Evolutionary conservation across 106 monocot genomes (phyloP).

Genomic region (Platanthera zijinensis): DNA sequence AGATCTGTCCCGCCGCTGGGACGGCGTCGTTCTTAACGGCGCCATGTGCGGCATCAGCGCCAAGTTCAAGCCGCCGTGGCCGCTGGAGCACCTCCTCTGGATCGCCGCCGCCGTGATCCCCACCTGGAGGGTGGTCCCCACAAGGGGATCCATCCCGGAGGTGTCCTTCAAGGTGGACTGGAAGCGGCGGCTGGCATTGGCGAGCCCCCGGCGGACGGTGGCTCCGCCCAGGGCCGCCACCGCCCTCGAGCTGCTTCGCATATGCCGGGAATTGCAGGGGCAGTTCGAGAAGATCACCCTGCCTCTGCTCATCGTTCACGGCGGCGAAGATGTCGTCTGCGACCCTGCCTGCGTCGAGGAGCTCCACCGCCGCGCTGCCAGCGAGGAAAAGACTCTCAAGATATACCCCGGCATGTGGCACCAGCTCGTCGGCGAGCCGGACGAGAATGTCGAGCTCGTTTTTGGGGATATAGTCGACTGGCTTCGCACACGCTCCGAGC

Average conservation of each 20-base stretch:
- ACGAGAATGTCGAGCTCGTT: conserved; percentile 73
- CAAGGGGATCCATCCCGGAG: conserved; percentile 66
- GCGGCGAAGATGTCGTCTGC: conserved; percentile 63
- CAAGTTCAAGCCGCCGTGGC: conserved; percentile 88
- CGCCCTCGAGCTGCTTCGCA: conserved; percentile 67
- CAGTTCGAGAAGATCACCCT: conserved; percentile 69
- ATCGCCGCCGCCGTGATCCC: conserved; percentile 42
- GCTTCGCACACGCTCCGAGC: conserved; percentile 33
- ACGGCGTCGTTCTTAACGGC: conserved; percentile 75
- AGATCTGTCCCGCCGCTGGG: conserved; percentile 16
- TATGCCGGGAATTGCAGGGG: conserved; percentile 69
- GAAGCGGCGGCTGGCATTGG: conserved; percentile 76
- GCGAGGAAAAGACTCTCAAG: conserved; percentile 73
- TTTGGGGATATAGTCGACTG: conserved; percentile 72
- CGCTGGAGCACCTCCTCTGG: conserved; percentile 76
- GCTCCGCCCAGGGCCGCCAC: conserved; percentile 66
- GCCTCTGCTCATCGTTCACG: conserved; percentile 80
- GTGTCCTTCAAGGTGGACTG: conserved; percentile 86
- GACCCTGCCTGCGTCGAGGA: conserved; percentile 77
- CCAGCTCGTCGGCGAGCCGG: conserved; percentile 75
- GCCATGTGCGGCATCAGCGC: conserved; percentile 94
- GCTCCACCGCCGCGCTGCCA: conserved; percentile 50
- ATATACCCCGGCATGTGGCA: conserved; percentile 87
- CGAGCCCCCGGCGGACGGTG: conserved; percentile 49
- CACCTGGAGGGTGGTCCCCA: conserved; percentile 74